Base-by-base conservation (phyloP, 2,329 filamentous ascomycete genomes). In the Monosporascus sp. region DNA sequence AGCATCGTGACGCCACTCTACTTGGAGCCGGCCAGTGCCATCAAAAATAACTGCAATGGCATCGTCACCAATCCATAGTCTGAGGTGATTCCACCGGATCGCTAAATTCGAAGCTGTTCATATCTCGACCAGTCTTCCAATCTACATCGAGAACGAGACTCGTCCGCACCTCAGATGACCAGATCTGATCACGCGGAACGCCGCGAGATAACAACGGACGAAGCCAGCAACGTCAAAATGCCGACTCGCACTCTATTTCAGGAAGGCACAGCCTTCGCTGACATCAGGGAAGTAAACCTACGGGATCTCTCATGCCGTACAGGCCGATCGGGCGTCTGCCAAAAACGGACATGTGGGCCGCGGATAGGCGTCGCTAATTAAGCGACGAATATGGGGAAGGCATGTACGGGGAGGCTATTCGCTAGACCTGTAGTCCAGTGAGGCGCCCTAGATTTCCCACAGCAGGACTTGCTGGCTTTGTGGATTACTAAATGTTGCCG, bases 351-450 rank as follows among this genome's bases (percentile, higher is more conserved):
- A 43, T 18, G 40, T 43, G 40, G 3, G 18, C 40, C 40, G 40
- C 40, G 40, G 40, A 43, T 43, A 43, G 40, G 40, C 40, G 40
- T 43, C 40, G 43, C 46, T 52, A 47, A 54, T 50, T 38, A 46
- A 47, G 24, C 50, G 51, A 49, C 45, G 44, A 46, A 49, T 49
- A 56, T 38, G 50, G 28, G 37, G 31, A 49, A 50, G 41, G 35
- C 28, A 35, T 50, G 20, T 48, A 45, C 41, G 49, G 51, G 50
- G 51, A 44, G 48, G 46, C 51, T 57, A 59, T 58, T 58, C 53
- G 50, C 50, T 53, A 53, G 46, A 35, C 35, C 7, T 22, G 49
- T 46, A 50, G 50, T 56, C 58, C 54, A 59, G 57, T 55, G 56
- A 47, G 50, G 47, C 43, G 50, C 52, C 53, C 35, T 49, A 51